phyloP scores from a whole-genome alignment of 306 rosid genomes.

The Fragaria iinumae region DNA sequence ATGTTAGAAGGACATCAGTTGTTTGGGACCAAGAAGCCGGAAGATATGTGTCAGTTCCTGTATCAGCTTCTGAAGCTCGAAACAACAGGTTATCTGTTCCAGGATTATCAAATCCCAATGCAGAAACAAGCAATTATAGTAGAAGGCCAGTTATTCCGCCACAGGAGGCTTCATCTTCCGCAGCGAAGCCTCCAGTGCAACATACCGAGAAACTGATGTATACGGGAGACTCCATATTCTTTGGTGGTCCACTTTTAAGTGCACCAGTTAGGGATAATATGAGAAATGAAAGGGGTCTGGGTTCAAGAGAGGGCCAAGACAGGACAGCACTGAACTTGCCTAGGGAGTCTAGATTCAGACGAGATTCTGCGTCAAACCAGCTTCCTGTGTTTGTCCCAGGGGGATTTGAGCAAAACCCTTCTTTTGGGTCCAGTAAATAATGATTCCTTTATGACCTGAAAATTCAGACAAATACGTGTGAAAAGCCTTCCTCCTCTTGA shows the following conservation, averaged over 20 bases:
- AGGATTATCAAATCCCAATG: constrained; percentile 48
- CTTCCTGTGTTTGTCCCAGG: constrained; percentile 93
- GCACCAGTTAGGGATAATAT: constrained; percentile 60
- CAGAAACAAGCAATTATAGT: constrained; percentile 48
- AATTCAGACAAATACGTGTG: constrained; percentile 29
- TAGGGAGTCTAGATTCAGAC: constrained; percentile 71
- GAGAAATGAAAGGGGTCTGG: constrained; percentile 53
- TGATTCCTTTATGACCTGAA: constrained; percentile 23
- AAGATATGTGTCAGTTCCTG: constrained; percentile 85
- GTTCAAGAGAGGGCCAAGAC: constrained; percentile 52
- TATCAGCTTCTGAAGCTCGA: constrained; percentile 73
- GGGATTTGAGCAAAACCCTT: constrained; percentile 52
- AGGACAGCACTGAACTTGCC: constrained; percentile 48
- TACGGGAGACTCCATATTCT: constrained; percentile 93
- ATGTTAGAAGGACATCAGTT: constrained; percentile 85
- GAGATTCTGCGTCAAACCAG: constrained; percentile 80
- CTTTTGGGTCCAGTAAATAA: constrained; percentile 61
- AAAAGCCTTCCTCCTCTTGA: constrained; percentile 1
- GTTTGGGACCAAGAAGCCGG: constrained; percentile 99
- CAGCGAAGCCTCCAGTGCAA: constrained; percentile 48
- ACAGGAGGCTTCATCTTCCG: constrained; percentile 56
- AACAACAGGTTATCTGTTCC: constrained; percentile 51
- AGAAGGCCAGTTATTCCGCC: constrained; percentile 51
- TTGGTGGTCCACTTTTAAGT: constrained; percentile 82
- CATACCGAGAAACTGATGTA: constrained; percentile 72